phyloP scores from a whole-genome alignment of 306 rosid species.

The Neltuma alba region DNA sequence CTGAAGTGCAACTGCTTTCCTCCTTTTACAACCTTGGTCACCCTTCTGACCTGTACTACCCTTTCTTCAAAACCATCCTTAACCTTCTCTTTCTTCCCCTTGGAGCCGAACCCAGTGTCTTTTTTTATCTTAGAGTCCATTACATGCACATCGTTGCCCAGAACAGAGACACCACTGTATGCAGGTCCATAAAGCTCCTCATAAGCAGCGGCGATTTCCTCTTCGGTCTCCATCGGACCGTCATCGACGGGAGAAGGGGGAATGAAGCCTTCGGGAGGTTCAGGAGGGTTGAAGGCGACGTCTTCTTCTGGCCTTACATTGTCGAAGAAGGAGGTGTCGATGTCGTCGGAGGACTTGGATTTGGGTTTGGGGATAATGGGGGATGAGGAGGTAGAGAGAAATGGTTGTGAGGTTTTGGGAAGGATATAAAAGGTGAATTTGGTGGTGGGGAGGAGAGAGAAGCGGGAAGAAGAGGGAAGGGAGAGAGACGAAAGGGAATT shows the following conservation, averaged over 20 bases:
- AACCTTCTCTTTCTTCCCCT: constrained; percentile 65
- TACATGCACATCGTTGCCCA: constrained; percentile 71
- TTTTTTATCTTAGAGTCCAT: constrained; percentile 74
- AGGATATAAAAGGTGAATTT: constrained; percentile 36
- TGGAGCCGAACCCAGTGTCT: constrained; percentile 58
- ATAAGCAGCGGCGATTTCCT: constrained; percentile 73
- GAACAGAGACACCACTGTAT: constrained; percentile 68
- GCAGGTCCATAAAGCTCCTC: constrained; percentile 87
- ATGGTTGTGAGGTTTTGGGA: constrained; percentile 28
- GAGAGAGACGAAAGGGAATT: constrained; percentile 60
- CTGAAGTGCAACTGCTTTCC: constrained; percentile 88
- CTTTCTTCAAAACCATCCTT: constrained; percentile 93
- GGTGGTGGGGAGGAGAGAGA: constrained; percentile 48
- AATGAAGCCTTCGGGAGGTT: constrained; percentile 71
- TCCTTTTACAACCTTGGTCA: constrained; percentile 96
- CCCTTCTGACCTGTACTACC: constrained; percentile 87
- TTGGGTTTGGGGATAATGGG: constrained; percentile 39
- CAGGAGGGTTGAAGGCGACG: constrained; percentile 64
- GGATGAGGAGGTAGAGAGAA: constrained; percentile 29
- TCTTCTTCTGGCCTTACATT: constrained; percentile 52
- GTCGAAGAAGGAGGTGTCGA: constrained; percentile 77
- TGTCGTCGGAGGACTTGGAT: constrained; percentile 59
- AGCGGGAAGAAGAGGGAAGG: constrained; percentile 46
- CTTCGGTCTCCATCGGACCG: constrained; percentile 72
- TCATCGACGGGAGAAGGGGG: constrained; percentile 72